Percentiles rank a stretch among this genome's conserved stretches.
Evolutionary conservation across 306 rosid species (phyloP).

Genomic region (Amphicarpaea edgeworthii): DNA sequence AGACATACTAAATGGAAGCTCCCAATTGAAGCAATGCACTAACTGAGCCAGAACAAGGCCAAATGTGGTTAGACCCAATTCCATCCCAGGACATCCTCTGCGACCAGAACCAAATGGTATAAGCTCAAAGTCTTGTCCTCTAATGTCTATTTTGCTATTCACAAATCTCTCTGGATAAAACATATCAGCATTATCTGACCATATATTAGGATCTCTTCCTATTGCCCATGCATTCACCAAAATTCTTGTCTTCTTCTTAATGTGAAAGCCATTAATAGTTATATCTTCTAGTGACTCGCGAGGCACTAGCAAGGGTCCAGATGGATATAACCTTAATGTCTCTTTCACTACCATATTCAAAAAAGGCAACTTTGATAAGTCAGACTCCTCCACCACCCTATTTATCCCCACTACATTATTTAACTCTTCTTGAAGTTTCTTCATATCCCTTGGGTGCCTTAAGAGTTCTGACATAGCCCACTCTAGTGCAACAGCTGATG

Average conservation of each 20-base stretch:
- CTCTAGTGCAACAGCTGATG: background rate
- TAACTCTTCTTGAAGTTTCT: constrained; percentile 49
- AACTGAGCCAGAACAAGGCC: constrained; percentile 42
- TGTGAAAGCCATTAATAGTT: constrained; percentile 39
- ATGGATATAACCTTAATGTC: constrained; percentile 42
- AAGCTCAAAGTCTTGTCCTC: constrained; percentile 24
- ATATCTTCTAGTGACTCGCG: constrained; percentile 30
- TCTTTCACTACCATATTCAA: constrained; percentile 53
- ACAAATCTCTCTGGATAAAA: constrained; percentile 50
- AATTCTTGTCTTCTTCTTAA: constrained; percentile 40
- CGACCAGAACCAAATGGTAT: constrained; percentile 56
- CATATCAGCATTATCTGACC: constrained; percentile 42
- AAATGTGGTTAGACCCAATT: constrained; percentile 37
- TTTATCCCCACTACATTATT: constrained; percentile 31
- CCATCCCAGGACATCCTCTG: constrained; percentile 47
- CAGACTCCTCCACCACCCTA: constrained; percentile 44
- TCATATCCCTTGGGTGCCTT: constrained; percentile 48
- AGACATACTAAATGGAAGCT: constrained; percentile 31
- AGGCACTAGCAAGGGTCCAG: constrained; percentile 34
- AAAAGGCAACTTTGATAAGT: constrained; percentile 34
- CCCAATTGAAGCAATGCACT: constrained; percentile 55
- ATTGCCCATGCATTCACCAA: constrained; percentile 44
- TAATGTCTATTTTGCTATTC: background rate
- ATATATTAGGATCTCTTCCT: constrained; percentile 44
- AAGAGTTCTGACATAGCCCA: constrained; percentile 45